These are phyloP conservation scores for Aureobasidium sp. DNA, from an alignment of 2,329 filamentous ascomycete species.

Conservation along the genomic window DNA sequence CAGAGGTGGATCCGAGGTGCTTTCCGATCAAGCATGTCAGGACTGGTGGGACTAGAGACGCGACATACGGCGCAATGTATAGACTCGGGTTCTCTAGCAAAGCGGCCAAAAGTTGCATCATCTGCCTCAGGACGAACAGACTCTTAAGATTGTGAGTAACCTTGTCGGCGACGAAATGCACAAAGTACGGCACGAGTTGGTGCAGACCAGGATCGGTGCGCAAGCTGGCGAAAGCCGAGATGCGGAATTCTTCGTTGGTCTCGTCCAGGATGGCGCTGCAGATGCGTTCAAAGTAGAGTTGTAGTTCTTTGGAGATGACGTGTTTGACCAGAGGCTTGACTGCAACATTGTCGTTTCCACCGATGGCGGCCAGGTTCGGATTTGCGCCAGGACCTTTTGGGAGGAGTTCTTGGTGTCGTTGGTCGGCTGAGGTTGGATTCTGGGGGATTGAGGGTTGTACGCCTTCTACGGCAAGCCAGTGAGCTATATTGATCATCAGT, in stretches of 20 bases:
- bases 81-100: conserved; percentile 77
- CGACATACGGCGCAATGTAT: conserved; percentile 64
- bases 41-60: conserved; percentile 72
- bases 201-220: conserved; percentile 86
- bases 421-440: conserved; percentile 73
- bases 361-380: conserved; percentile 72
- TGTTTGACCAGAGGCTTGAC: conserved; percentile 93
- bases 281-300: conserved; percentile 95
- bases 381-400: conserved; percentile 88
- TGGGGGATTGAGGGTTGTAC: conserved; percentile 95
- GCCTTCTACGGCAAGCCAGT: conserved; percentile 96
- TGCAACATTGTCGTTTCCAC: conserved; percentile 73
- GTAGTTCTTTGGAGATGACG: conserved; percentile 89
- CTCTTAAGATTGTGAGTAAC: conserved; percentile 91
- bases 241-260: conserved; percentile 75
- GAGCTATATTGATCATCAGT: conserved; percentile 49
- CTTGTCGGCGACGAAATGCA: conserved; percentile 91
- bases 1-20: conserved; percentile 56
- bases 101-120: conserved; percentile 83
- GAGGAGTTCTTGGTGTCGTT: conserved; percentile 74
- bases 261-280: conserved; percentile 83
- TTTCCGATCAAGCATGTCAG: conserved; percentile 86
- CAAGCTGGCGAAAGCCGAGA: conserved; percentile 78
- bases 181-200: conserved; percentile 92
- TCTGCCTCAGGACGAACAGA: conserved; percentile 78